These are phyloP conservation scores for Xerocomus nothofagi DNA, from an alignment of 1,284 basidiomycete species.

Conservation along the genomic window DNA sequence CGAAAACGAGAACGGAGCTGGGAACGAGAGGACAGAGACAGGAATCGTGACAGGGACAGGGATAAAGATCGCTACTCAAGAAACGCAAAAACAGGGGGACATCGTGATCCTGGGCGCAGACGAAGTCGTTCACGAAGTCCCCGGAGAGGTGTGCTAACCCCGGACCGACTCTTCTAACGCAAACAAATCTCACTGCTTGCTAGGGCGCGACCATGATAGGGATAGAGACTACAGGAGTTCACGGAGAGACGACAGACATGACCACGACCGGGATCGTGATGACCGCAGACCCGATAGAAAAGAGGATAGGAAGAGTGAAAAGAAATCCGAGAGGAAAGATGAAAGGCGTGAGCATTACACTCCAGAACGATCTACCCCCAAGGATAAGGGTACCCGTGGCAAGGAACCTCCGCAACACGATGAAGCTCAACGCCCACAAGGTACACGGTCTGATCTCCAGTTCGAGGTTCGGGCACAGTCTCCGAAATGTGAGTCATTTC, in stretches of 20 bases:
- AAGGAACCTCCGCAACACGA: slow-evolving; percentile 23
- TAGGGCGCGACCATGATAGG: slow-evolving; percentile 34
- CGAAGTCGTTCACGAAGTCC: slow-evolving; percentile 74
- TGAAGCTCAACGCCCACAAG: slow-evolving; percentile 24
- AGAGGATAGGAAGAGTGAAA: slow-evolving; percentile 34
- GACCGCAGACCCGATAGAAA: slow-evolving; percentile 38
- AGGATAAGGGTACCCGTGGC: slow-evolving; percentile 23
- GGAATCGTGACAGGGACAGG: slow-evolving; percentile 46
- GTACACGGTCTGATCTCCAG: slow-evolving; percentile 19
- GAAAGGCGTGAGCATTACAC: slow-evolving; percentile 25
- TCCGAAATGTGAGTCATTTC: slow-evolving; percentile 27
- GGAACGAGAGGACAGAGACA: slow-evolving; percentile 57
- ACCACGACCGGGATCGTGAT: slow-evolving; percentile 42
- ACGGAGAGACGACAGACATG: slow-evolving; percentile 38
- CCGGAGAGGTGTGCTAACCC: slow-evolving; percentile 38
- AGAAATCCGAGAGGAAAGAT: slow-evolving; percentile 22
- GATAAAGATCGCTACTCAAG: slow-evolving; percentile 36
- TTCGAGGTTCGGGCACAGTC: slow-evolving; percentile 19
- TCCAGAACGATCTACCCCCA: slow-evolving; percentile 27
- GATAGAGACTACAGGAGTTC: slow-evolving; percentile 42
- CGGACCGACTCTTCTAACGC: neutral
- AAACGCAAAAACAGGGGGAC: slow-evolving; percentile 36
- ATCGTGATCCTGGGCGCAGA: slow-evolving; percentile 49
- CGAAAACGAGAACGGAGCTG: slow-evolving; percentile 66
- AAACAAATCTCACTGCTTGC: slow-evolving; percentile 1